Evolutionary conservation across 2,329 filamentous ascomycete species (phyloP).

Genomic region (Pseudonectria foliicola): DNA sequence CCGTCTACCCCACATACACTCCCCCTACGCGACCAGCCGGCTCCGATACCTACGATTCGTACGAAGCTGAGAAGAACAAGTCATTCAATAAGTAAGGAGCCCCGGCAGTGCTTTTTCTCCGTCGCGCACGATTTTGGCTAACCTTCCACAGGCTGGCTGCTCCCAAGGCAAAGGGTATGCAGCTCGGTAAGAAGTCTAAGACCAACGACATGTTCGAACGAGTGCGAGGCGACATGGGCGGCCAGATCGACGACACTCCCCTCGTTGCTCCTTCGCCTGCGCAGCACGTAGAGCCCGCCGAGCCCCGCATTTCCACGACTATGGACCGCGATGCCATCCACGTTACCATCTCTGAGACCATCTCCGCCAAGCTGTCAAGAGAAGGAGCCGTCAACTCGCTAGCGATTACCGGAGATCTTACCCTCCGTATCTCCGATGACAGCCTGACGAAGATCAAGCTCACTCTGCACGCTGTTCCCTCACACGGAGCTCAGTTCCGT

Average conservation of each 20-base stretch:
- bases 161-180: conserved; percentile 94
- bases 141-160: conserved; percentile 44
- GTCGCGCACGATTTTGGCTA: conserved; percentile 2
- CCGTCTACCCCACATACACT: conserved; percentile 83
- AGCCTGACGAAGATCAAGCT: conserved; percentile 89
- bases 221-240: conserved; percentile 84
- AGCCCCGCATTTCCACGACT: conserved; percentile 56
- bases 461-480: conserved; percentile 66
- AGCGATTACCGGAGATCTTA: conserved; percentile 84
- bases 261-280: conserved; percentile 54
- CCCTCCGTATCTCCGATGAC: conserved; percentile 82
- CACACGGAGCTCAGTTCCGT: conserved; percentile 82
- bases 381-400: conserved; percentile 84
- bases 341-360: conserved; percentile 80
- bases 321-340: conserved; percentile 80
- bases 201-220: conserved; percentile 96
- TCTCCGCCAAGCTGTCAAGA: conserved; percentile 79
- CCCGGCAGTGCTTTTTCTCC: not conserved
- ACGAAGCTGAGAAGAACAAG: conserved; percentile 98
- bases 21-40: conserved; percentile 67
- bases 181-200: conserved; percentile 97
- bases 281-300: conserved; percentile 43
- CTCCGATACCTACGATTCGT: conserved; percentile 81
- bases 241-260: conserved; percentile 71
- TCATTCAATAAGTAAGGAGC: conserved; percentile 63